These are phyloP conservation scores for Kodamaea sp. DNA, from an alignment of 1,139 yeast species.

Conservation along the genomic window DNA sequence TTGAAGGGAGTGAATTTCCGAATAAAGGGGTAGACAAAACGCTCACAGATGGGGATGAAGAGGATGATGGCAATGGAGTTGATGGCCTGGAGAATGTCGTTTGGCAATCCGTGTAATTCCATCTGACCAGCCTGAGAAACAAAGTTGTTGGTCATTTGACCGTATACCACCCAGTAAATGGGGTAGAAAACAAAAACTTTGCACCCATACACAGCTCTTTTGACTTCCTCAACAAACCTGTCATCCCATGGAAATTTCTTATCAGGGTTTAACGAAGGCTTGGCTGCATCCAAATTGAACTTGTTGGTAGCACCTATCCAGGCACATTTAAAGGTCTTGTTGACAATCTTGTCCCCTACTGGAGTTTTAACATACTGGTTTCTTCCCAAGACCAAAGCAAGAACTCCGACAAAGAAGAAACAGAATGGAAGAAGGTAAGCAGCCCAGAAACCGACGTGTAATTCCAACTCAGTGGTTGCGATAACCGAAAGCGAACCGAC, in stretches of 20 bases:
- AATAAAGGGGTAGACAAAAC: conserved; percentile 21
- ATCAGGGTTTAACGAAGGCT: conserved; percentile 18
- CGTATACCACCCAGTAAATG: conserved; percentile 23
- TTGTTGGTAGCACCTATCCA: conserved; percentile 19
- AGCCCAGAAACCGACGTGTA: conserved; percentile 44
- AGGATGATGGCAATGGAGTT: conserved; percentile 20
- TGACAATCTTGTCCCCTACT: conserved; percentile 18
- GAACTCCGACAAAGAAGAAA: conserved; percentile 18
- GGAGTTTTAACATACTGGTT: conserved; percentile 21
- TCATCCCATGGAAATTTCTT: conserved; percentile 19
- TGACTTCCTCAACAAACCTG: conserved; percentile 20
- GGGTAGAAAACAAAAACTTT: conserved; percentile 23
- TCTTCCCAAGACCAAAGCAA: conserved; percentile 18
- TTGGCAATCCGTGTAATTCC: conserved; percentile 24
- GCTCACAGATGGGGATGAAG: conserved; percentile 21
- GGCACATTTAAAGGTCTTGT: conserved; percentile 18
- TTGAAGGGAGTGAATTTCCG: conserved; percentile 23
- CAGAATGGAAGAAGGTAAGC: conserved; percentile 31
- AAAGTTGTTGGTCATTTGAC: conserved; percentile 23
- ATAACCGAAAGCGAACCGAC: conserved; percentile 43
- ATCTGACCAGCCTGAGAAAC: conserved; percentile 25
- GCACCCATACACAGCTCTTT: conserved; percentile 20
- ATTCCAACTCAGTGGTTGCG: conserved; percentile 44
- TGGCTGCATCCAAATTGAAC: conserved; percentile 19
- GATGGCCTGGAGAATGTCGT: conserved; percentile 22